phyloP scores from a whole-genome alignment of 2,329 filamentous ascomycete genomes.

The Xylariales sp. region DNA sequence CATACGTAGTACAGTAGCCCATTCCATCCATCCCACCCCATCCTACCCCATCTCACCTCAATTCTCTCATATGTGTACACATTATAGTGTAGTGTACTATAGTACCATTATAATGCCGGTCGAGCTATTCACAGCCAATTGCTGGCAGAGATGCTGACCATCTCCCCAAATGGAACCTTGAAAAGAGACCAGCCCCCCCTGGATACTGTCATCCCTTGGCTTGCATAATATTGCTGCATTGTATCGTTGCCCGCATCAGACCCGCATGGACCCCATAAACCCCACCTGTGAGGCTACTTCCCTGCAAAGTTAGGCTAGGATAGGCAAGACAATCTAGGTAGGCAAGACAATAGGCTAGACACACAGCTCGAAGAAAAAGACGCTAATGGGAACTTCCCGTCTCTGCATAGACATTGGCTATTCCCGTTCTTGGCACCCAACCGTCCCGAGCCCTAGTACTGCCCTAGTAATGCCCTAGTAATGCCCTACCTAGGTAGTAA shows the following conservation, averaged over 20 bases:
- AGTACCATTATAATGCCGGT: slow-evolving; percentile 15
- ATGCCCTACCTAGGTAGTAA: no score
- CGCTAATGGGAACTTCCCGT: slow-evolving; percentile 49
- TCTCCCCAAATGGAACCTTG: slow-evolving; percentile 31
- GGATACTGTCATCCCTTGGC: slow-evolving; percentile 41
- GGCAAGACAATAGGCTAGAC: slow-evolving; percentile 26
- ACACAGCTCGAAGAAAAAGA: slow-evolving; percentile 30
- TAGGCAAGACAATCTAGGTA: slow-evolving; percentile 25
- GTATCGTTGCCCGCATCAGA: slow-evolving; percentile 36
- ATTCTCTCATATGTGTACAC: slow-evolving; percentile 4
- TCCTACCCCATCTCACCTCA: not conserved
- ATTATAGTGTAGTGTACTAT: not conserved
- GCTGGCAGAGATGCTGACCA: slow-evolving; percentile 15
- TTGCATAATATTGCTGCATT: slow-evolving; percentile 47
- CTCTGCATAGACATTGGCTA: slow-evolving; percentile 48
- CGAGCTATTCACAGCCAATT: slow-evolving; percentile 2
- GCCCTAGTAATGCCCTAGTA: no score
- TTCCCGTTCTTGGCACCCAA: slow-evolving; percentile 36
- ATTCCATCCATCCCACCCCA: not conserved
- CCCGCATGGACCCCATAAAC: slow-evolving; percentile 26
- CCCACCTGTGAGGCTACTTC: slow-evolving; percentile 28
- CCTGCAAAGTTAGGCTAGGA: not conserved
- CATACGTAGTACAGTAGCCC: not conserved
- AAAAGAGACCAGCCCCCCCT: slow-evolving; percentile 37
- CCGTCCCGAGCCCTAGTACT: slow-evolving; percentile 40